phyloP scores from a whole-genome alignment of 139 green algal species.

The Chlamydomonas sp. region DNA sequence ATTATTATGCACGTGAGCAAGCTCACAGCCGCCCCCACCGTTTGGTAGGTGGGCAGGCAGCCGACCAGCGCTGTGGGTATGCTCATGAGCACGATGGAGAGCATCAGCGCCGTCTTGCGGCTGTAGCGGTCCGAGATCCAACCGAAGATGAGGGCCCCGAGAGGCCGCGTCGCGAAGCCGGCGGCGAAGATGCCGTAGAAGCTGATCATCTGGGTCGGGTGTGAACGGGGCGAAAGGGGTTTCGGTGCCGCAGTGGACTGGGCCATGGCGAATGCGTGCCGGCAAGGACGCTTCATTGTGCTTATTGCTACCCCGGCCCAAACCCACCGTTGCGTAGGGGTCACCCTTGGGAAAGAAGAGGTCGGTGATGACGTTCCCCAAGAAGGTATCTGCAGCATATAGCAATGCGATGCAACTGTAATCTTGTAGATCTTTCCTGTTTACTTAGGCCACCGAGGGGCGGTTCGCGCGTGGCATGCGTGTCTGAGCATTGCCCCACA shows the following conservation, averaged over 20 bases:
- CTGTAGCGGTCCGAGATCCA: conserved; percentile 45
- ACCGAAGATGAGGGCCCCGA: conserved; percentile 49
- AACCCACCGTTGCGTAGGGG: conserved; percentile 9
- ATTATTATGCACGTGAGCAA: no score
- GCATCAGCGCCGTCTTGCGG: conserved; percentile 45
- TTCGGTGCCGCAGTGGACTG: not conserved
- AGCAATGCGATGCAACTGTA: no score
- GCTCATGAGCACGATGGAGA: conserved; percentile 47
- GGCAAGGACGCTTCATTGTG: not conserved
- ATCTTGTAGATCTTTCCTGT: no score
- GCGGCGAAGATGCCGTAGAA: conserved; percentile 52
- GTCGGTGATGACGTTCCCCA: conserved; percentile 31
- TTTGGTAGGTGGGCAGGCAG: conserved; percentile 55
- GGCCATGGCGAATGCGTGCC: conserved; percentile 29
- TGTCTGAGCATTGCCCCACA: no score
- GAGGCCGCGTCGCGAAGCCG: conserved; percentile 46
- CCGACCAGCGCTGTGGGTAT: conserved; percentile 52
- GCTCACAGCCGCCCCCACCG: conserved; percentile 8
- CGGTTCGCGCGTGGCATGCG: no score
- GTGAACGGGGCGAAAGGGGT: not conserved
- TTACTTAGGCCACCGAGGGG: no score
- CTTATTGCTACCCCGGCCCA: not conserved
- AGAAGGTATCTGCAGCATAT: not conserved
- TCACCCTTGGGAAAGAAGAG: conserved; percentile 15
- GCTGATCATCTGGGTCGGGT: conserved; percentile 24